Conservation (phyloP, 73 alveolate genomes). For the Tetrahymena borealis region DNA sequence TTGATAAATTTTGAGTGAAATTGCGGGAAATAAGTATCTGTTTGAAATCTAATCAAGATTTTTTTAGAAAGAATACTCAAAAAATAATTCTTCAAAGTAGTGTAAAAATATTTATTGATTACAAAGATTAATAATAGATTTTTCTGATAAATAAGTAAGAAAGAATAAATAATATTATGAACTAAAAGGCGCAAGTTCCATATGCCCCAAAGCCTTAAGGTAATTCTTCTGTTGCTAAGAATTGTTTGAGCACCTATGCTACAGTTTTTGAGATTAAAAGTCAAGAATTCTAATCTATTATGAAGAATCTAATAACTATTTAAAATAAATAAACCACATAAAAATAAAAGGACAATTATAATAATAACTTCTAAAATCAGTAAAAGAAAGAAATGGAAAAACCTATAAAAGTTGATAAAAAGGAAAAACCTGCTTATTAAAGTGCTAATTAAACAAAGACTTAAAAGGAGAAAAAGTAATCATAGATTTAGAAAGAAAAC, state of each 20-base stretch:
- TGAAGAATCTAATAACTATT: neutral
- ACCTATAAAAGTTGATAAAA: no score
- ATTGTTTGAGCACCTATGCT: neutral
- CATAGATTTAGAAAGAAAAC: neutral
- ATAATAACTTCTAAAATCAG: no score
- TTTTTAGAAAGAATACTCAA: neutral
- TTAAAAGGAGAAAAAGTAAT: neutral
- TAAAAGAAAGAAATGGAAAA: no score
- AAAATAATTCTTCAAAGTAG: neutral
- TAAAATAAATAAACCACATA: neutral
- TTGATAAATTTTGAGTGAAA: neutral
- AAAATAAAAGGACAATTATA: neutral
- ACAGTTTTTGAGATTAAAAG: neutral
- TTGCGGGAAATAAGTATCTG: neutral
- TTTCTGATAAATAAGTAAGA: no score
- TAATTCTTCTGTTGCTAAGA: neutral
- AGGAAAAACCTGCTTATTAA: no score
- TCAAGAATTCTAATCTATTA: neutral
- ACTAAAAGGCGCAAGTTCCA: neutral
- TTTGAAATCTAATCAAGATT: neutral
- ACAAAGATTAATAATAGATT: neutral
- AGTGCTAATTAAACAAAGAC: neutral
- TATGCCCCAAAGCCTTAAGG: neutral
- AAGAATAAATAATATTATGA: neutral
- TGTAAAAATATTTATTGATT: neutral